These are phyloP conservation scores for Lunularia cruciata DNA, from an alignment of 225 moss, liverwort and hornwort species.

Conservation along the genomic window DNA sequence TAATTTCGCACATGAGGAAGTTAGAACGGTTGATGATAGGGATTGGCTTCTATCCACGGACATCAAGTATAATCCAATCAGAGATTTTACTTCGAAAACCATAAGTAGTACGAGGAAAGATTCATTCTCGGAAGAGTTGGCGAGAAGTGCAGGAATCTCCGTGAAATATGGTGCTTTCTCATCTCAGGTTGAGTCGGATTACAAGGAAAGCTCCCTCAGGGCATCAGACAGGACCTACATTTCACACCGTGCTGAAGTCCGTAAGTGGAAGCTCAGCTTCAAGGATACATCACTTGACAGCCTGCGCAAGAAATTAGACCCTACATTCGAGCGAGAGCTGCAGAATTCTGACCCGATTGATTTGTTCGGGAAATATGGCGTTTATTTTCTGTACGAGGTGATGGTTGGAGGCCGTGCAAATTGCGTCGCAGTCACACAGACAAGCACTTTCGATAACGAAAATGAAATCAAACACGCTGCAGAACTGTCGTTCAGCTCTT, in stretches of 20 bases:
- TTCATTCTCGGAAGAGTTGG: too few relatives aligned
- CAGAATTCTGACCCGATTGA: not conserved
- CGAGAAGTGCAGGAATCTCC: too few relatives aligned
- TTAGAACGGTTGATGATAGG: too few relatives aligned
- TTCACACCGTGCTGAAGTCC: not conserved
- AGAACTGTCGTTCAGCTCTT: not conserved
- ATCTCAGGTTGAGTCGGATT: not conserved
- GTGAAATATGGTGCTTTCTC: not conserved
- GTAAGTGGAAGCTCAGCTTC: slow-evolving; percentile 21
- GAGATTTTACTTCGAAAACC: too few relatives aligned
- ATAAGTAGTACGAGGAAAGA: too few relatives aligned
- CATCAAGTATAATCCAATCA: too few relatives aligned
- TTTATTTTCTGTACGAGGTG: slow-evolving; percentile 2
- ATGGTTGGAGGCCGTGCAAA: slow-evolving; percentile 20
- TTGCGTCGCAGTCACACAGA: not conserved
- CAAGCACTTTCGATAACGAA: slow-evolving; percentile 5
- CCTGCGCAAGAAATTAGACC: slow-evolving; percentile 1
- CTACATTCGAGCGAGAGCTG: not conserved
- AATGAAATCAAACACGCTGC: slow-evolving; percentile 1
- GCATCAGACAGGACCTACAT: slow-evolving; percentile 10
- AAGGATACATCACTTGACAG: too few relatives aligned
- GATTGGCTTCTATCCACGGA: too few relatives aligned
- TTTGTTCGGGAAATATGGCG: slow-evolving; percentile 15
- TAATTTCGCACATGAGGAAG: too few relatives aligned
- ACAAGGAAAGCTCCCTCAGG: not conserved